A percentile compares a stretch with the other conserved stretches of the same genome.
These are phyloP conservation scores for Amphirosellinia nigrospora DNA, from an alignment of 495 filamentous ascomycete species.

Conservation along the genomic window DNA sequence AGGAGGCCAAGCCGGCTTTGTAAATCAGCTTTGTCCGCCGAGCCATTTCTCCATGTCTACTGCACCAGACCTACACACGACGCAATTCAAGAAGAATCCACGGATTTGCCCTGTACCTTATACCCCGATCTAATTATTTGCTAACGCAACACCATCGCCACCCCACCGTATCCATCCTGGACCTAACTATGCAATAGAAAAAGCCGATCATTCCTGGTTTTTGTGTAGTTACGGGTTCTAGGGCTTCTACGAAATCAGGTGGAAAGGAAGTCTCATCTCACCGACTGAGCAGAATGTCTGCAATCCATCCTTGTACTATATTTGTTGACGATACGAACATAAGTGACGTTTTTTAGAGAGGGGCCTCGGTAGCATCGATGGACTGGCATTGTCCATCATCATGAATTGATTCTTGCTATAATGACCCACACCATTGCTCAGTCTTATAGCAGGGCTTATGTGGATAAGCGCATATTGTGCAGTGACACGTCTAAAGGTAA, in stretches of 20 bases:
- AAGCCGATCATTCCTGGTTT: not conserved
- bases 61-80: not conserved
- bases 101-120: conserved; percentile 7
- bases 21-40: conserved; percentile 20
- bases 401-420: conserved; percentile 29
- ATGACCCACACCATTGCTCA: conserved; percentile 6
- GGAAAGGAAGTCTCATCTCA: conserved; percentile 25
- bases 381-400: conserved; percentile 29
- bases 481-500: not conserved
- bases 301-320: conserved; percentile 24
- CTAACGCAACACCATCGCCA: not conserved
- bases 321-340: conserved; percentile 21
- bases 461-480: not conserved
- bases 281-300: conserved; percentile 14
- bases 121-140: conserved; percentile 13
- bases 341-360: conserved; percentile 12
- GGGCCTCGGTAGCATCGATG: conserved; percentile 24
- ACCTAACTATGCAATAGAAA: not conserved
- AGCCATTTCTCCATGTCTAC: not conserved
- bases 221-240: conserved; percentile 6
- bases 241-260: not conserved
- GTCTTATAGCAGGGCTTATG: not conserved
- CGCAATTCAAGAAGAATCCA: not conserved
- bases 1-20: conserved; percentile 42
- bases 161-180: not conserved